Evolutionary conservation across 1,284 basidiomycete genomes (phyloP).

Genomic region (Leccinum fallax): DNA sequence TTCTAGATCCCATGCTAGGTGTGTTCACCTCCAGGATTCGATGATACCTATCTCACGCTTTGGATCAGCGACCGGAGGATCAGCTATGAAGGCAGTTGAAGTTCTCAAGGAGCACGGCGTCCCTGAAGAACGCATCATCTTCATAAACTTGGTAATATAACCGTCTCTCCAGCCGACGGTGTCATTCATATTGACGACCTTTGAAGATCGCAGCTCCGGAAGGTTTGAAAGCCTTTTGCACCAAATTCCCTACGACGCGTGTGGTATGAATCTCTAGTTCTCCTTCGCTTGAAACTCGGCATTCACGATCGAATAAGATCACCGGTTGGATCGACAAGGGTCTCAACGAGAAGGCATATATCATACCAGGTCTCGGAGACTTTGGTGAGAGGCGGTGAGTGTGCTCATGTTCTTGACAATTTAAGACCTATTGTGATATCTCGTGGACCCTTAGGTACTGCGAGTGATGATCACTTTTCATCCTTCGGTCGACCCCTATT

Average conservation of each 20-base stretch:
- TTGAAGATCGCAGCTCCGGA: conserved; percentile 89
- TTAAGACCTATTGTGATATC: not conserved
- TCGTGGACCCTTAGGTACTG: conserved; percentile 21
- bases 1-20: conserved; percentile 99
- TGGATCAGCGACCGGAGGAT: conserved; percentile 89
- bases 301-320: conserved; percentile 49
- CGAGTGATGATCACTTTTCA: conserved; percentile 10
- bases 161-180: not conserved
- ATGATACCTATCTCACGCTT: not conserved
- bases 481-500: not conserved
- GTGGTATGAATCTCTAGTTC: conserved; percentile 58
- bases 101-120: conserved; percentile 92
- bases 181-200: conserved; percentile 1
- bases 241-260: conserved; percentile 78
- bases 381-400: conserved; percentile 84
- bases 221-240: conserved; percentile 83
- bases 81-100: conserved; percentile 97
- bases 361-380: conserved; percentile 88
- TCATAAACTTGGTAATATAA: conserved; percentile 84
- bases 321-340: conserved; percentile 98
- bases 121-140: conserved; percentile 88
- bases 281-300: not conserved
- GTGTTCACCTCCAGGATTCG: conserved; percentile 23
- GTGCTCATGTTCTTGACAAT: not conserved
- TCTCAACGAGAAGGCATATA: conserved; percentile 88